Evolutionary conservation across 73 alveolate genomes (phyloP).

Genomic region (Paramecium tetraurelia): DNA sequence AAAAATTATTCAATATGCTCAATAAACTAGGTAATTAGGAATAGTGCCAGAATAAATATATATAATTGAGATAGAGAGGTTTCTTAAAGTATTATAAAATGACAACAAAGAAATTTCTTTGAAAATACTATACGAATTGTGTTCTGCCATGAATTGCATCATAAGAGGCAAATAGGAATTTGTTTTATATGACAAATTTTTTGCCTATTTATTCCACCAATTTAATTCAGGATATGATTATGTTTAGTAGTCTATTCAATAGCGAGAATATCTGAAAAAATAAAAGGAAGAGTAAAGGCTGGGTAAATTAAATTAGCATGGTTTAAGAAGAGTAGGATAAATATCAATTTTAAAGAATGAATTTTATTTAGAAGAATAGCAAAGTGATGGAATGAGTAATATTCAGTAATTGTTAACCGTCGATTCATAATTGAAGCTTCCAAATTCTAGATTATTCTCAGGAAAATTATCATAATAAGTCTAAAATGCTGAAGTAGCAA

Average conservation of each 20-base stretch:
- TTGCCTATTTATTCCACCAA: conserved; percentile 18
- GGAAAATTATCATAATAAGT: neutral
- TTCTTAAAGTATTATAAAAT: neutral
- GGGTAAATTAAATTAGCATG: neutral
- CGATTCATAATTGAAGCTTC: neutral
- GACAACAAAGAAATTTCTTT: conserved; percentile 28
- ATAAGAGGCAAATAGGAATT: neutral
- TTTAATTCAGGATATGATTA: neutral
- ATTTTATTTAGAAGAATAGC: neutral
- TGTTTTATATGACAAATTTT: conserved; percentile 13
- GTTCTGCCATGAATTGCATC: neutral
- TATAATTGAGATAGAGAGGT: conserved; percentile 29
- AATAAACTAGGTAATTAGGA: neutral
- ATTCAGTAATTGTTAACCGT: neutral
- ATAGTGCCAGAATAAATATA: conserved; percentile 26
- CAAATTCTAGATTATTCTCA: neutral
- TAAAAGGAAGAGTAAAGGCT: neutral
- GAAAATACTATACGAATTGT: neutral
- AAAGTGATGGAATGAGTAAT: neutral
- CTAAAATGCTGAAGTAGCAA: neutral
- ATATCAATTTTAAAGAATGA: neutral
- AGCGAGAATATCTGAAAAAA: neutral
- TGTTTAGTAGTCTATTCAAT: neutral
- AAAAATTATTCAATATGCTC: neutral
- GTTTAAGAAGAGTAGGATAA: conserved; percentile 17